phyloP scores from a whole-genome alignment of 306 rosid genomes.

The Datisca glomerata region DNA sequence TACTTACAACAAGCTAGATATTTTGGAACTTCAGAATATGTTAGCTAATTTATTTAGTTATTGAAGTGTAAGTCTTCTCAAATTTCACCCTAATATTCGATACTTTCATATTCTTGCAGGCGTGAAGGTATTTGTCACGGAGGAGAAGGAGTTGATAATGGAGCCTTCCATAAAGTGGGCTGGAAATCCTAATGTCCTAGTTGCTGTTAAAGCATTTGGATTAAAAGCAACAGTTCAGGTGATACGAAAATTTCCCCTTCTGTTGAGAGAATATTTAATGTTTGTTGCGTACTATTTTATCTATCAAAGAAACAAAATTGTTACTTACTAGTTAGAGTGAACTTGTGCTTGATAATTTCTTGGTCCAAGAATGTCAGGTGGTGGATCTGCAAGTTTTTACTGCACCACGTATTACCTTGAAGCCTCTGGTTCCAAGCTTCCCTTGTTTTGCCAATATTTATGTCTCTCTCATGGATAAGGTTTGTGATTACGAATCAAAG shows the following conservation, averaged over 20 bases:
- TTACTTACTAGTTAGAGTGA: too few species aligned
- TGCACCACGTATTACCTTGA: constrained; percentile 71
- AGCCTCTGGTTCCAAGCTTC: constrained; percentile 95
- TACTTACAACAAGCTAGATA: too few species aligned
- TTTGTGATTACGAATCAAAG: constrained; percentile 20
- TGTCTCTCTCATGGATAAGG: constrained; percentile 94
- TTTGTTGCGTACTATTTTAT: background rate
- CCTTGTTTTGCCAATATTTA: constrained; percentile 83
- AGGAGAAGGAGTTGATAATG: constrained; percentile 93
- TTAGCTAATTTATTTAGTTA: too few species aligned
- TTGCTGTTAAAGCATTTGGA: constrained; percentile 76
- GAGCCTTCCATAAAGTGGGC: constrained; percentile 92
- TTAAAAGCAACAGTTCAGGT: constrained; percentile 88
- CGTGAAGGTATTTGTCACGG: constrained; percentile 78
- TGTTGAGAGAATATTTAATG: background rate
- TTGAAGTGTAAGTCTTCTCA: background rate
- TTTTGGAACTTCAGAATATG: background rate
- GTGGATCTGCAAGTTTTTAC: constrained; percentile 75
- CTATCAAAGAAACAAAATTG: too few species aligned
- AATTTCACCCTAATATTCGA: background rate
- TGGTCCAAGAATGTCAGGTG: constrained; percentile 35
- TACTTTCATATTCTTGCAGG: constrained; percentile 31
- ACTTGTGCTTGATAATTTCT: constrained; percentile 8
- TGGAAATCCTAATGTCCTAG: constrained; percentile 66
- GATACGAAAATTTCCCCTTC: background rate